Percentiles rank a stretch among this genome's conserved stretches.
Conservation (phyloP, 768 basidiomycete genomes). For the Rhodotorula taiwanensis region DNA sequence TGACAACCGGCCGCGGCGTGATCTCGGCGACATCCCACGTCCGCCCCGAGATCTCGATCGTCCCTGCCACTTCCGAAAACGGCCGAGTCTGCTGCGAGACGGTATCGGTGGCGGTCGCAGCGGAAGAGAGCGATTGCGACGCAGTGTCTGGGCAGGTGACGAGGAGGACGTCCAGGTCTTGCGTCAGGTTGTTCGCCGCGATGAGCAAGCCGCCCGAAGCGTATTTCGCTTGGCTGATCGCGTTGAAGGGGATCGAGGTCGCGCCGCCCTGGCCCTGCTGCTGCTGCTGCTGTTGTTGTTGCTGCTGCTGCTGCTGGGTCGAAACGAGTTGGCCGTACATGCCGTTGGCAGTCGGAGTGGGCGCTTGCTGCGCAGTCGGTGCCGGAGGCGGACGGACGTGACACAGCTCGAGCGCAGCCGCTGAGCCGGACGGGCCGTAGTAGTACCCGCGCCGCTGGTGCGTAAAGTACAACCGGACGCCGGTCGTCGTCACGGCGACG, state of each 20-base stretch:
- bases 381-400: conserved; percentile 73
- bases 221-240: conserved; percentile 29
- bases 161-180: conserved; percentile 41
- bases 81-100: conserved; percentile 49
- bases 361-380: conserved; percentile 59
- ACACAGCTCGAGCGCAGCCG: conserved; percentile 56
- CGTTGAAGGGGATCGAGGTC: conserved; percentile 28
- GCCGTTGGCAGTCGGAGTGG: conserved; percentile 51
- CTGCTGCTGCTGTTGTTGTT: background rate
- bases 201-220: conserved; percentile 35
- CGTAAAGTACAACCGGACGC: conserved; percentile 75
- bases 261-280: background rate
- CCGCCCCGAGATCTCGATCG: conserved; percentile 70
- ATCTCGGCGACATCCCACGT: conserved; percentile 70
- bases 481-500: conserved; percentile 72
- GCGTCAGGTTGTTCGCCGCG: conserved; percentile 38
- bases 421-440: conserved; percentile 27
- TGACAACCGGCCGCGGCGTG: background rate
- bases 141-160: conserved; percentile 35
- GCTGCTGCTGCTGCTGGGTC: conserved; percentile 47
- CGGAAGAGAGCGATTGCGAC: conserved; percentile 11
- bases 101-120: conserved; percentile 40
- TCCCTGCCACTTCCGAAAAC: conserved; percentile 66
- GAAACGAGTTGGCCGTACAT: conserved; percentile 35
- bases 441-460: conserved; percentile 41